Base-by-base conservation (phyloP, 805 yeast species). In the Ogataea angusta region DNA sequence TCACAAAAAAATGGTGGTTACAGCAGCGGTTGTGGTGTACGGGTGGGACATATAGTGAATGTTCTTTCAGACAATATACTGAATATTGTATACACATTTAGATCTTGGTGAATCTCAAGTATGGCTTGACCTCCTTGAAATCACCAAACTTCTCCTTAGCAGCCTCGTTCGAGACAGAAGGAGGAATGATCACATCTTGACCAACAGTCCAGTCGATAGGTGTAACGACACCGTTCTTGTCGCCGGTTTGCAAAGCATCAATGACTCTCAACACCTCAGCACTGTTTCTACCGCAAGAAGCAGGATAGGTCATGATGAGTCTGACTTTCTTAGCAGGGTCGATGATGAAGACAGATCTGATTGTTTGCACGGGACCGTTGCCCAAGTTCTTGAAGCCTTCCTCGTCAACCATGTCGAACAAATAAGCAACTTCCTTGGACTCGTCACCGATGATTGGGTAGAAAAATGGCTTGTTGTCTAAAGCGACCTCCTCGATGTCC, bases 361-460 rank as follows among this genome's bases (percentile, higher is more conserved):
- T 86, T 51, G 97, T 90, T 64, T 83, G 79, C 42, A 85, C 87
- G 38, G 83, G 70, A 40, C 90, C 93, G 63, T 76, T 76, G 60
- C 67, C 70, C 57, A 85, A 69, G 67, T 82, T 81, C 70, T 82
- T 74, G 73, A 82, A 81, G 40, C 87, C 91, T 54, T 79, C 85
- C 67, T 85, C 86, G 58, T 85, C 95, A 57, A 85, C 86, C 95
- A 85, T 85, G 62, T 85, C 95, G 67, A 82, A 85, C 55, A 80
- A 64, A 70, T 74, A 83, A 10, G 96, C 87, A 47, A 89, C 89
- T 63, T 88, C 82, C 69, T 89, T 83, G 57, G 80, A 78, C 48
- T 78, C 75, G 62, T 89, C 97, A 53, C 95, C 95, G 62, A 89
- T 82, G 68, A 89, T 85, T 56, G 97, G 97, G 80, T 85, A 90